These are phyloP conservation scores for Herpetospermum pedunculosum DNA, from an alignment of 306 rosid species.

Conservation along the genomic window DNA sequence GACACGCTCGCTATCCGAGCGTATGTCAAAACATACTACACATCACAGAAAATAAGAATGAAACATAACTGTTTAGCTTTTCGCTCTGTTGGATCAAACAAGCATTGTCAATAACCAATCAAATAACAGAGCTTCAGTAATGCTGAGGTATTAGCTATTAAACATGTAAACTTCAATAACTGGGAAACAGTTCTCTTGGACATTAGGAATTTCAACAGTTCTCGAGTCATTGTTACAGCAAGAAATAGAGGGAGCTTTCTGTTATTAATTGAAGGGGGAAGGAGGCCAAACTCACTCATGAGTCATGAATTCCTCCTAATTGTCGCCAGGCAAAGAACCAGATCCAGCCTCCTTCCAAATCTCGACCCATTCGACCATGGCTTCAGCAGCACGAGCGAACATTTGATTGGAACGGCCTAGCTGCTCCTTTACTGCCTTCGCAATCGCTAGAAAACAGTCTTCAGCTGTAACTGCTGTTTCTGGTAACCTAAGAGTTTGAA, in stretches of 20 bases:
- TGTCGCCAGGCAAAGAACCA: background rate
- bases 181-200: background rate
- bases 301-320: background rate
- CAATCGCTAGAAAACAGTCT: conserved; percentile 66
- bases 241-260: background rate
- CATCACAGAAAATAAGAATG: background rate
- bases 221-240: background rate
- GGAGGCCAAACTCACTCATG: background rate
- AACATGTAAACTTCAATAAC: background rate
- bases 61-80: background rate
- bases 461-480: conserved; percentile 56
- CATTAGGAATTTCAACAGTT: conserved; percentile 1
- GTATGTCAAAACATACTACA: background rate
- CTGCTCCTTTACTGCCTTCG: conserved; percentile 61
- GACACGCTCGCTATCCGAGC: background rate
- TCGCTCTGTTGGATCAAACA: background rate
- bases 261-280: background rate
- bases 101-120: background rate
- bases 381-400: conserved; percentile 59
- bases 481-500: conserved; percentile 59
- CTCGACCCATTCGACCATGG: conserved; percentile 79
- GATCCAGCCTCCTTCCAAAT: conserved; percentile 72
- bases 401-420: conserved; percentile 70
- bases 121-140: background rate
- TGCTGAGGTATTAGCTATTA: background rate